A percentile compares a stretch with the other conserved stretches of the same genome.
These are phyloP conservation scores for Arachis monticola DNA, from an alignment of 331 rosid genomes.

Conservation along the genomic window DNA sequence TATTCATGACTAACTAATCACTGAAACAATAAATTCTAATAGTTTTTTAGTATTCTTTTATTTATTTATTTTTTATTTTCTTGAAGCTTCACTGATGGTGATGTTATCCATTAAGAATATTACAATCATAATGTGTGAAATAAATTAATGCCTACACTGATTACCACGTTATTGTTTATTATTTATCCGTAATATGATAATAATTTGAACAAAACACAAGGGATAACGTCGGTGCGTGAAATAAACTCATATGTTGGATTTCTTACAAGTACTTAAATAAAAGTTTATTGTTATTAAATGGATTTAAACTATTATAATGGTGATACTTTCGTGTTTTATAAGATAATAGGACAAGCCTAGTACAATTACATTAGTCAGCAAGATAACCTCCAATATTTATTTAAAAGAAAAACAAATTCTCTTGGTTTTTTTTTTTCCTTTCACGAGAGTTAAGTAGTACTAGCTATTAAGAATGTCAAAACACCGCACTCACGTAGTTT, in stretches of 20 bases:
- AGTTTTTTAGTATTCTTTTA: too few species aligned
- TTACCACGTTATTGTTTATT: not conserved
- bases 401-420: not conserved
- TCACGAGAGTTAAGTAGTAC: not conserved
- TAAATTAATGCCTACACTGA: not conserved
- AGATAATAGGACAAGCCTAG: not conserved
- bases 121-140: slow-evolving; percentile 5
- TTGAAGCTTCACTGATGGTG: not conserved
- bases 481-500: not conserved
- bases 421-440: not conserved
- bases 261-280: not conserved
- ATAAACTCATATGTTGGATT: not conserved
- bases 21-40: too few species aligned
- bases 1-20: too few species aligned
- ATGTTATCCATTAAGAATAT: not conserved
- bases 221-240: not conserved
- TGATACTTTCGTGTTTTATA: not conserved
- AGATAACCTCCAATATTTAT: not conserved
- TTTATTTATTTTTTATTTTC: not conserved
- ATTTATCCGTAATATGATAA: not conserved
- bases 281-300: not conserved
- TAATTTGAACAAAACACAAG: not conserved
- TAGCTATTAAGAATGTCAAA: slow-evolving; percentile 25
- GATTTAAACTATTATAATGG: not conserved
- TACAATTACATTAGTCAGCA: not conserved